phyloP scores from a whole-genome alignment of 495 filamentous ascomycete genomes.

The Penicillium cinerascens region DNA sequence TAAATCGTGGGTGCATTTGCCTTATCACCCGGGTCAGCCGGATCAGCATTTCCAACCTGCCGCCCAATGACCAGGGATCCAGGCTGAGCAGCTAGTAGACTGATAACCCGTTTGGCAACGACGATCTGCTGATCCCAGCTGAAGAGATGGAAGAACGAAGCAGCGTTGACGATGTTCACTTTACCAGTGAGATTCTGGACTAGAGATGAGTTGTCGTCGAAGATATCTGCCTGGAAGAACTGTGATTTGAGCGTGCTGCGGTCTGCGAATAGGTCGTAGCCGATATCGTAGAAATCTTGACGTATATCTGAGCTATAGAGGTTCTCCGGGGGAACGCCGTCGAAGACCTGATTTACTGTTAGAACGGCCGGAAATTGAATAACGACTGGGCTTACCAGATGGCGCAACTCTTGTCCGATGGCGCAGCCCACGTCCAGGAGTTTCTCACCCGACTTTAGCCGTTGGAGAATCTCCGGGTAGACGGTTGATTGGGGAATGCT shows the following conservation, averaged over 20 bases:
- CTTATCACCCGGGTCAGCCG: slow-evolving; percentile 21
- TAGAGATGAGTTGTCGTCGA: slow-evolving; percentile 38
- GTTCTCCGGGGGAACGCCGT: slow-evolving; percentile 26
- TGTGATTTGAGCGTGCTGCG: slow-evolving; percentile 33
- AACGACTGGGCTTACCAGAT: slow-evolving; percentile 14
- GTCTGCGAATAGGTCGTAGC: slow-evolving; percentile 50
- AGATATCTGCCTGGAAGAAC: slow-evolving; percentile 53
- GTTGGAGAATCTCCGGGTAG: slow-evolving; percentile 38
- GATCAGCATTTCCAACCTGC: slow-evolving; percentile 39
- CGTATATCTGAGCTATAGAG: slow-evolving; percentile 42
- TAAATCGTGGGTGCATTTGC: slow-evolving; percentile 23
- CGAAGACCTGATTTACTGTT: slow-evolving; percentile 14
- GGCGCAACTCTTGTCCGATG: slow-evolving; percentile 38
- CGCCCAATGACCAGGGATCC: slow-evolving; percentile 48
- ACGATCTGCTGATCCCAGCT: slow-evolving; percentile 48
- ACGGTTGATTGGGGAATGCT: slow-evolving; percentile 26
- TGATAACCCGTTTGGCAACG: slow-evolving; percentile 42
- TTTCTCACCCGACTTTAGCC: slow-evolving; percentile 34
- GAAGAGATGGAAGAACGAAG: slow-evolving; percentile 61
- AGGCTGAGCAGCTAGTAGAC: slow-evolving; percentile 38
- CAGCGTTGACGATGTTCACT: slow-evolving; percentile 54
- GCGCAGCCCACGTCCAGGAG: slow-evolving; percentile 43
- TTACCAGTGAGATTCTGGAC: slow-evolving; percentile 37
- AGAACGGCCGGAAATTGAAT: not conserved
- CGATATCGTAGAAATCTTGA: slow-evolving; percentile 38